A percentile compares a stretch with the other conserved stretches of the same genome.
Conservation (phyloP, 352 stramenopile genomes). For the Globisporangium iwayamae region DNA sequence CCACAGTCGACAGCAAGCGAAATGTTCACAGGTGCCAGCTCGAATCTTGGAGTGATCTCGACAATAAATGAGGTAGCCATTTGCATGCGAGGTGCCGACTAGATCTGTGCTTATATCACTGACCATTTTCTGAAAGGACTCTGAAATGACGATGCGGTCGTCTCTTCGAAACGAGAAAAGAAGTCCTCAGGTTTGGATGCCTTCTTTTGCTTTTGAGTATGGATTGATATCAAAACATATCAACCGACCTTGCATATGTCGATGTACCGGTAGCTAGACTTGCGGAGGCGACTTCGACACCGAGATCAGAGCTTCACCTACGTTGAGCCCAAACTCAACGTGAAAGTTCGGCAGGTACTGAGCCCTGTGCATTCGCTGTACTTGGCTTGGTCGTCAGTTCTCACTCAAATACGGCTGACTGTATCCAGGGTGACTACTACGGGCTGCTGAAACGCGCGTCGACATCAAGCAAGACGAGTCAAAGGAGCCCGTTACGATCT, state of each 20-base stretch:
- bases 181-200: conserved; percentile 7
- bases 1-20: not conserved
- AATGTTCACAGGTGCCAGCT: not conserved
- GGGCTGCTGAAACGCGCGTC: conserved; percentile 41
- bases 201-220: not conserved
- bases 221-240: not conserved
- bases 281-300: conserved; percentile 30
- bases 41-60: conserved; percentile 3
- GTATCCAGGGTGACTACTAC: conserved; percentile 57
- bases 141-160: conserved; percentile 15
- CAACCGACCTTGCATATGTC: not conserved
- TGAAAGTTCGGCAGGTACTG: conserved; percentile 53
- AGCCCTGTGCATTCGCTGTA: not conserved
- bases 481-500: conserved; percentile 15
- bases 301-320: conserved; percentile 47
- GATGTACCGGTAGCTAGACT: conserved; percentile 10
- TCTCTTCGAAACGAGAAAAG: conserved; percentile 2
- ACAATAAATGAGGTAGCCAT: conserved; percentile 14
- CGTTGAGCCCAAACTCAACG: conserved; percentile 55
- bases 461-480: conserved; percentile 12
- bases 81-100: not conserved
- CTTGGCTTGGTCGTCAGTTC: not conserved
- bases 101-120: conserved; percentile 1
- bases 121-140: conserved; percentile 5
- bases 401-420: not conserved